Evolutionary conservation across 1,284 basidiomycete species (phyloP), one percentile per base, ranked within the genome.

Genomic region (Rhodotorula sp.): DNA sequence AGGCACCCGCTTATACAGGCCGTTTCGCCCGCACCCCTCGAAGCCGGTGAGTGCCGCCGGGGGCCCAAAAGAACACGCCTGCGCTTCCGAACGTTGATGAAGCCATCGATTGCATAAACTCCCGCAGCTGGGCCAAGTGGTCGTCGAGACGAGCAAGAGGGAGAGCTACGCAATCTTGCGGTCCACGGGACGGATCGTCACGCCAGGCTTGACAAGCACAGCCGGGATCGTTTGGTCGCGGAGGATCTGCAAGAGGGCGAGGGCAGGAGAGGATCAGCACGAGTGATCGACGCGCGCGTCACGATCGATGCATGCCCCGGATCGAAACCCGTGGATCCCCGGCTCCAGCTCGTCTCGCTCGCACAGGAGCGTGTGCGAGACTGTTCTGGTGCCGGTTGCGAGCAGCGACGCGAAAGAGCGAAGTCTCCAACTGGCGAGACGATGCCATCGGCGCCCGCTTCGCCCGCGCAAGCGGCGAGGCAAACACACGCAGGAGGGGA

Each of bases 191-290:
- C 77, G 63, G 39, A 79, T 77, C 25, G 77, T 69, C 13, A 69
- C 71, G 27, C 78, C 78, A 0, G 78, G 77, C 88, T 94, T 95
- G 83, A 91, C 93, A 71, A 91, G 87, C 10, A 96, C 89, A 74
- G 87, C 87, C 1, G 94, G 94, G 74, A 94, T 79, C 37, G 92
- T 95, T 67, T 77, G 75, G 44, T 77, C 75, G 29, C 75, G 66
- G 8, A 77, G 65, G 39, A 73, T 58, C 70, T 72, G 65, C 41
- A n/a, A 12, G 32, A 8, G 21, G 15, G 37, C 9, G 25, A 29
- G 17, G 44, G 29, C 17, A 12, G 60, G 12, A 22, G 25, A 21
- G 27, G 27, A 6, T 12, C 25, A 32, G 56, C 62, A 51, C n/a
- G 50, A 3, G n/a, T 51, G n/a, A 51, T 51, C 50, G 48, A 3